phyloP scores from a whole-genome alignment of 306 rosid genomes.

The Carpinus viminea region DNA sequence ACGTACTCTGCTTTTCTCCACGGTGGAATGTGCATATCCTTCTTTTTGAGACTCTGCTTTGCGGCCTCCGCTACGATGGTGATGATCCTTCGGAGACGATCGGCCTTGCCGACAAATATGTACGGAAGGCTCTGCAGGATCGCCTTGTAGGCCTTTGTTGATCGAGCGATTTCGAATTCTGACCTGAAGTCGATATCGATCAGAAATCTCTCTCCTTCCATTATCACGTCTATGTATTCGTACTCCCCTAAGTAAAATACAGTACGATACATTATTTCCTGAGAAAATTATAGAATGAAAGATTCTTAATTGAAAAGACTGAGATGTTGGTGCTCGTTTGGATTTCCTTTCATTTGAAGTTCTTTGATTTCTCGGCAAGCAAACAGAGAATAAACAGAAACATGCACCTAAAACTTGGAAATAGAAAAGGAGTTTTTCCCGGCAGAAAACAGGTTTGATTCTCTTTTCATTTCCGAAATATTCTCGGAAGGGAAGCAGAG shows the following conservation, averaged over 20 bases:
- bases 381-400: background rate
- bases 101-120: conserved; percentile 69
- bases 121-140: conserved; percentile 65
- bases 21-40: conserved; percentile 74
- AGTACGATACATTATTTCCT: background rate
- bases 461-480: background rate
- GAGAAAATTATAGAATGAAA: background rate
- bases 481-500: background rate
- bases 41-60: conserved; percentile 76
- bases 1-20: conserved; percentile 76
- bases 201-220: conserved; percentile 47
- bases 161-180: conserved; percentile 76
- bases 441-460: background rate
- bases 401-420: background rate
- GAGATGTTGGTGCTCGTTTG: background rate
- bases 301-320: background rate
- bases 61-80: conserved; percentile 71
- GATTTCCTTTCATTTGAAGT: background rate
- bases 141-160: conserved; percentile 59
- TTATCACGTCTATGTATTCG: conserved; percentile 66
- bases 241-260: conserved; percentile 54
- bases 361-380: background rate
- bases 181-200: conserved; percentile 80
- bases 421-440: background rate
- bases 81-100: conserved; percentile 55